phyloP scores from a whole-genome alignment of 164 flowering plant genomes.

The Kalanchoe fedtschenkoi region DNA sequence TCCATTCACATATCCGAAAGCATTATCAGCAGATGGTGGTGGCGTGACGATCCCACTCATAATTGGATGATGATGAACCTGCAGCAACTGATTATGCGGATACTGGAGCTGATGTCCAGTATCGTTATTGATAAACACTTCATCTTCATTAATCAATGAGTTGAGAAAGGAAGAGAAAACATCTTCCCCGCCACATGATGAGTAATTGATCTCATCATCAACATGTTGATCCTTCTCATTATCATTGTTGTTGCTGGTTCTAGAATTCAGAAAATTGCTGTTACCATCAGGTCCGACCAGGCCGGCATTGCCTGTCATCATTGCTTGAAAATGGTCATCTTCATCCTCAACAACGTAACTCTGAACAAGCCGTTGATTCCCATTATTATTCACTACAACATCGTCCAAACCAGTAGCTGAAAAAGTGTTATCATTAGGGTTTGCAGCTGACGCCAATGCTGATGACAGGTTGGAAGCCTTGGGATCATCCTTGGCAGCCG shows the following conservation, averaged over 20 bases:
- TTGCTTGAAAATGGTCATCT: background rate
- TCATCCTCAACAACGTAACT: background rate
- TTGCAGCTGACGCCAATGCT: background rate
- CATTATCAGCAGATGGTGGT: background rate
- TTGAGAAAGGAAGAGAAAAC: slow-evolving; percentile 52
- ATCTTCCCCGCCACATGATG: slow-evolving; percentile 22
- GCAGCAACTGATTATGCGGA: slow-evolving; percentile 1
- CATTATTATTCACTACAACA: background rate
- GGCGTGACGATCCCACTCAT: background rate
- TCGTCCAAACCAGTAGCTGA: background rate
- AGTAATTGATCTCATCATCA: slow-evolving; percentile 21
- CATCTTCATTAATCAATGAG: slow-evolving; percentile 44
- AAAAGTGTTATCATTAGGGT: background rate
- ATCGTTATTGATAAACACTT: slow-evolving; percentile 14
- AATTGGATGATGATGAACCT: slow-evolving; percentile 1
- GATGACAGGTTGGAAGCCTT: background rate
- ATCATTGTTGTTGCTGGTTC: background rate
- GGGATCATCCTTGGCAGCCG: background rate
- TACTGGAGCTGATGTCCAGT: slow-evolving; percentile 16
- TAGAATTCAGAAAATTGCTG: background rate
- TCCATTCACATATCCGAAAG: slow-evolving; percentile 7
- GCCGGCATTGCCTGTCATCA: background rate
- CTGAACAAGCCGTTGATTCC: background rate
- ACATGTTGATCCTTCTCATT: slow-evolving; percentile 2
- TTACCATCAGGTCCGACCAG: background rate